Evolutionary conservation across 78 protist species (phyloP).

Genomic region (Goniomonas avonlea): DNA sequence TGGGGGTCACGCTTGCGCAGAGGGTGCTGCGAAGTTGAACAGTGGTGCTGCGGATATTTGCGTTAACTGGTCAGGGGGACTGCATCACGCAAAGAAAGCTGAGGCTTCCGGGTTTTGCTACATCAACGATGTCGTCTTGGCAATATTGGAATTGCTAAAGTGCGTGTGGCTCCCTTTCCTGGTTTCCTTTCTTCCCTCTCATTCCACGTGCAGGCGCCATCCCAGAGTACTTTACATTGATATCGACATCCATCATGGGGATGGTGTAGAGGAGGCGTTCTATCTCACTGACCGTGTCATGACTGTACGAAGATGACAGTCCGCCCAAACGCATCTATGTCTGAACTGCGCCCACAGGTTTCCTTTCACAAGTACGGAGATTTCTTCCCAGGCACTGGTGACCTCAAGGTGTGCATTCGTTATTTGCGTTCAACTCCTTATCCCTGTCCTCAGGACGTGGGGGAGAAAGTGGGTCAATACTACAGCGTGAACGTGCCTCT

Average conservation of each 20-base stretch:
- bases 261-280: slow-evolving; percentile 89
- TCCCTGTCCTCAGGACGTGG: slow-evolving; percentile 64
- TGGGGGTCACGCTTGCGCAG: not conserved
- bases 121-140: slow-evolving; percentile 96
- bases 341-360: too few species aligned
- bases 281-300: slow-evolving; percentile 88
- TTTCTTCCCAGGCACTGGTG: slow-evolving; percentile 97
- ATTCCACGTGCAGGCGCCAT: slow-evolving; percentile 32
- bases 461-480: slow-evolving; percentile 75
- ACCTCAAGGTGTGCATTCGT: not conserved
- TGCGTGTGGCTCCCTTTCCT: not conserved
- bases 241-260: slow-evolving; percentile 98
- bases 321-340: too few species aligned
- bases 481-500: slow-evolving; percentile 93
- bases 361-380: slow-evolving; percentile 93
- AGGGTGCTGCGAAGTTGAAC: slow-evolving; percentile 83
- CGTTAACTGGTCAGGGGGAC: slow-evolving; percentile 89
- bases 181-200: not conserved
- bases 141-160: slow-evolving; percentile 86
- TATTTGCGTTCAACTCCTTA: not conserved
- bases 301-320: too few species aligned
- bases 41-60: slow-evolving; percentile 72
- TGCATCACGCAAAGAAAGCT: slow-evolving; percentile 95
- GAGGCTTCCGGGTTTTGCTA: slow-evolving; percentile 99
- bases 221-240: slow-evolving; percentile 90